A percentile compares a stretch with the other conserved stretches of the same genome.
Conservation (phyloP, 805 yeast species). For the Candida montana region DNA sequence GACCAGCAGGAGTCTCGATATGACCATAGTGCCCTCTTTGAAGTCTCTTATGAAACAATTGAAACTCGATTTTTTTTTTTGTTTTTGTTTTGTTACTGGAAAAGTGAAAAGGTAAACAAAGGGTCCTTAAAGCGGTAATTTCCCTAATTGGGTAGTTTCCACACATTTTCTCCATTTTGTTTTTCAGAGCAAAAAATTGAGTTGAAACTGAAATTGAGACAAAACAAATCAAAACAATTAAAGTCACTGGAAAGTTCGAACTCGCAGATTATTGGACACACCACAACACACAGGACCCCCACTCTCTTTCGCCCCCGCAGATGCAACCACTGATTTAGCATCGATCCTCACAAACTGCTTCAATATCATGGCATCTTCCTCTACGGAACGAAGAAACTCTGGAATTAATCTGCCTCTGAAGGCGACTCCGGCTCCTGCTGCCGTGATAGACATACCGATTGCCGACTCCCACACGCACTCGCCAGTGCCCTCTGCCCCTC, state of each 20-base stretch:
- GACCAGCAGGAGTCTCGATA: not conserved
- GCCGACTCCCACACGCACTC: not conserved
- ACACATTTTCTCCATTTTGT: too few species aligned
- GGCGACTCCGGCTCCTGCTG: conserved; percentile 19
- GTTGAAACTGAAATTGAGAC: too few species aligned
- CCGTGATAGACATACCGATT: conserved; percentile 10
- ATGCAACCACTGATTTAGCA: too few species aligned
- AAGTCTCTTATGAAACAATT: not conserved
- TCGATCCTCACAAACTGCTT: not conserved
- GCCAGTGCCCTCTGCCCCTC: not conserved
- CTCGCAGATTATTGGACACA: too few species aligned
- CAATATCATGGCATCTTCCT: not conserved
- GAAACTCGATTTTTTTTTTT: not conserved
- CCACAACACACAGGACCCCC: too few species aligned
- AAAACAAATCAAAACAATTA: too few species aligned
- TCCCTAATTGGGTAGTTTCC: not conserved
- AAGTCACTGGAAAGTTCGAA: too few species aligned
- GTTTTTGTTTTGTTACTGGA: not conserved
- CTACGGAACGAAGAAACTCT: conserved; percentile 4
- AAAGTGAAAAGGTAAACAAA: conserved; percentile 6
- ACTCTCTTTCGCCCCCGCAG: too few species aligned
- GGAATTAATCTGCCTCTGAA: conserved; percentile 11
- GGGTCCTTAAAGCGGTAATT: not conserved
- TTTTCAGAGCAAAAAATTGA: too few species aligned
- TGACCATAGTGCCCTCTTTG: not conserved